These are phyloP conservation scores for Hypomontagnella monticulosa DNA, from an alignment of 495 filamentous ascomycete genomes.

Conservation along the genomic window DNA sequence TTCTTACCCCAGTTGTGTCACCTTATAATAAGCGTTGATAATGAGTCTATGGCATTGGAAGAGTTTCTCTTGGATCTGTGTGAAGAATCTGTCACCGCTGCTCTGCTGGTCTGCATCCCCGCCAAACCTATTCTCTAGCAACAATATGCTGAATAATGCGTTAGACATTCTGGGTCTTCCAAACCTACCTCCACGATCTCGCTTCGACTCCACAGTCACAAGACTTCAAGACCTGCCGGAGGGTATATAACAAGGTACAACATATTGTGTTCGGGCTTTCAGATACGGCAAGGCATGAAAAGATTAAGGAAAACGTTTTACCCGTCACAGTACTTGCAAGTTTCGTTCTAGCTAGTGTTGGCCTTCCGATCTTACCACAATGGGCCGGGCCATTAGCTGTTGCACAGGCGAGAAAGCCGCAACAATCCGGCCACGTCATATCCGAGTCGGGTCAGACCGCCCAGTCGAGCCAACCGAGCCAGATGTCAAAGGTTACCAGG, in stretches of 20 bases:
- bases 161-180: conserved; percentile 85
- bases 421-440: conserved; percentile 63
- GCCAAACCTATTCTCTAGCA: conserved; percentile 8
- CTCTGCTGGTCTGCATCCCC: conserved; percentile 68
- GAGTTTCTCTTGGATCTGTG: conserved; percentile 83
- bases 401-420: conserved; percentile 75
- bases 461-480: conserved; percentile 45
- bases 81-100: conserved; percentile 80
- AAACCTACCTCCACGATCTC: conserved; percentile 81
- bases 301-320: conserved; percentile 77
- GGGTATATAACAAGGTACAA: conserved; percentile 83
- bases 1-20: conserved; percentile 84
- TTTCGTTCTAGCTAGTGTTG: conserved; percentile 72
- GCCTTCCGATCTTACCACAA: conserved; percentile 60
- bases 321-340: conserved; percentile 77
- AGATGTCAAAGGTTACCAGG: conserved; percentile 58
- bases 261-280: conserved; percentile 77
- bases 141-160: conserved; percentile 34
- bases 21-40: conserved; percentile 79
- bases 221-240: conserved; percentile 75
- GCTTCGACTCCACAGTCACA: conserved; percentile 71
- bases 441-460: conserved; percentile 60
- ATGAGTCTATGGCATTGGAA: conserved; percentile 84
- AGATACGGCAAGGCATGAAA: conserved; percentile 68
- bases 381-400: conserved; percentile 77